Evolutionary conservation across 345 rosid species (phyloP).

Genomic region (Kandelia obovata): DNA sequence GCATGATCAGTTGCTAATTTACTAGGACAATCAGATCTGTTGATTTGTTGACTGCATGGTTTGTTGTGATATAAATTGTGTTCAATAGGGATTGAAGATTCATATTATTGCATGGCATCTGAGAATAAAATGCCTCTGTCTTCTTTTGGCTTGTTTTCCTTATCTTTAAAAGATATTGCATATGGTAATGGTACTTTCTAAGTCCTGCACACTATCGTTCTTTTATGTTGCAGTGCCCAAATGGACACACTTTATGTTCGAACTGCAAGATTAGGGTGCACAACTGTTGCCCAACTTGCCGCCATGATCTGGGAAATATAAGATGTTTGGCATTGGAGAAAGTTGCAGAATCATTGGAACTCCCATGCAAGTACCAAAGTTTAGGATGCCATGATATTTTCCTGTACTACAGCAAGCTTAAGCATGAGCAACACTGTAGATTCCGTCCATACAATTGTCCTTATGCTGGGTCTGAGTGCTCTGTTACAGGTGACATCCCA

Average conservation of each 20-base stretch:
- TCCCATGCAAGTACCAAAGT: conserved; percentile 53
- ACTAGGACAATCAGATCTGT: not conserved
- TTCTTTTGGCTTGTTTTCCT: too few species aligned
- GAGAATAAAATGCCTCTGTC: too few species aligned
- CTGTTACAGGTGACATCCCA: conserved; percentile 54
- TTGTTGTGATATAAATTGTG: not conserved
- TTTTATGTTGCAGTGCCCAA: conserved; percentile 46
- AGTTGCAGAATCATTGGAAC: conserved; percentile 54
- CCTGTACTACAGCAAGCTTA: conserved; percentile 55
- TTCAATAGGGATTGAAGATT: not conserved
- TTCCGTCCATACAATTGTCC: conserved; percentile 71
- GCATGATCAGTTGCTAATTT: too few species aligned
- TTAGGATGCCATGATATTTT: conserved; percentile 53
- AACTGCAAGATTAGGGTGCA: conserved; percentile 59
- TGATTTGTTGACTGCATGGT: not conserved
- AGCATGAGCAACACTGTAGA: conserved; percentile 53
- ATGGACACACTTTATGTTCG: conserved; percentile 55
- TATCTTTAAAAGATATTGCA: not conserved
- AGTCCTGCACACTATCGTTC: not conserved
- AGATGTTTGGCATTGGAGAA: conserved; percentile 63
- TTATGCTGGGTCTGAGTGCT: conserved; percentile 70
- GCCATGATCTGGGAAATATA: conserved; percentile 56
- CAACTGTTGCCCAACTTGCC: conserved; percentile 51
- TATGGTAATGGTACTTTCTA: conserved; percentile 1
- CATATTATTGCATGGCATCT: not conserved